Base-by-base conservation (phyloP, 495 filamentous ascomycete genomes). In the Neurospora sp. region DNA sequence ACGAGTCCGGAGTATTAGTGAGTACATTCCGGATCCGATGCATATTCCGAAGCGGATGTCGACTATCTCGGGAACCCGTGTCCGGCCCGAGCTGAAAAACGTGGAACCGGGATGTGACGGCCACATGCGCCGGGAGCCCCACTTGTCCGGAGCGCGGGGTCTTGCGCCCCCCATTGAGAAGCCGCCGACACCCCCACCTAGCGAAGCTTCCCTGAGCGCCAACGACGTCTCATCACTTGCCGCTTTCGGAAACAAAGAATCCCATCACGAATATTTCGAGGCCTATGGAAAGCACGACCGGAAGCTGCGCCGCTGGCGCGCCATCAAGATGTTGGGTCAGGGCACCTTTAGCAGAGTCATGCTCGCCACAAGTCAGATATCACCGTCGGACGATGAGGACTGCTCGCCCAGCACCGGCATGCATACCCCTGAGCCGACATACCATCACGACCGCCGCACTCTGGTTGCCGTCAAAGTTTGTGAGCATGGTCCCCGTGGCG, bases 281-380 rank as follows among this genome's bases (percentile, higher is more conserved):
- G 91, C 92, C 22, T 83, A 80, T 68, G 86, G 83, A 35, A 84
- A 88, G 10, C 81, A 85, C 35, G 86, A 89, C 73, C 79, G 82
- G 69, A 89, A 88, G 71, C 79, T 85, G 37, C 87, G 86, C 71
- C 84, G 88, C 74, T 99, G 93, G 88, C 86, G 91, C 75, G 91
- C 91, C 40, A 79, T 99, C 35, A 91, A 90, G 70, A 83, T 90
- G 75, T 86, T 99, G 10, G 96, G 96, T 9, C 93, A 97, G 73
- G 96, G 96, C 16, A 97, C 96, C 3, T 99, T 99, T 80, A 97
- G 94, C 81, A 92, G 92, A 75, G 96, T 99, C 38, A 89, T 94
- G 78, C 85, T 99, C 10, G 95, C 94, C 4, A 97, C 93, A 5
- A 85, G 83, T 76, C 83, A 87, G 76, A 75, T 81, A 35, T 77